Evolutionary conservation across 768 basidiomycete genomes (phyloP).

Genomic region (Hydnum rufescens): DNA sequence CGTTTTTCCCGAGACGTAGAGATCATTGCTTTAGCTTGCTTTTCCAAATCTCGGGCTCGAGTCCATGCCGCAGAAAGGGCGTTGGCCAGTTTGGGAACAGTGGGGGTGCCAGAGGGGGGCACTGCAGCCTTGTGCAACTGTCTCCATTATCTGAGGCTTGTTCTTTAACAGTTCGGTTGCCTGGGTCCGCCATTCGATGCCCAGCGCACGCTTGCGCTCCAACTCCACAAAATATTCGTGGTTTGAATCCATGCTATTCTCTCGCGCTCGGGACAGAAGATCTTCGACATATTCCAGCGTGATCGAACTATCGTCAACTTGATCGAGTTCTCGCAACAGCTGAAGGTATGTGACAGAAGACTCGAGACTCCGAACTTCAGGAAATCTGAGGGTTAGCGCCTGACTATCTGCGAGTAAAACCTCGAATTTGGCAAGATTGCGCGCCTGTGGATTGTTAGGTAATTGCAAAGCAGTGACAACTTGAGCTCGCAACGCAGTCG

Average conservation of each 20-base stretch:
- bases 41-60: conserved; percentile 63
- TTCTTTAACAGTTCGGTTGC: conserved; percentile 47
- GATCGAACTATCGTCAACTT: conserved; percentile 43
- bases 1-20: conserved; percentile 31
- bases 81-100: conserved; percentile 45
- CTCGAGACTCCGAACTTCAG: conserved; percentile 59
- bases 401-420: conserved; percentile 47
- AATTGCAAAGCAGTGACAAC: background rate
- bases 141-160: conserved; percentile 52
- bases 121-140: conserved; percentile 55
- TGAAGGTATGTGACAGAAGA: conserved; percentile 65
- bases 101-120: conserved; percentile 43
- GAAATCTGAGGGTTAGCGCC: conserved; percentile 64
- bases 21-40: conserved; percentile 55
- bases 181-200: conserved; percentile 57
- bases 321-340: conserved; percentile 55
- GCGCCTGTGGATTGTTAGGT: conserved; percentile 26
- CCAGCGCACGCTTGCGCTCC: conserved; percentile 41
- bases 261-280: conserved; percentile 46
- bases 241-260: conserved; percentile 42
- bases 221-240: conserved; percentile 47
- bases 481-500: conserved; percentile 13
- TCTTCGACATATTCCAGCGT: conserved; percentile 62
- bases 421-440: conserved; percentile 48
- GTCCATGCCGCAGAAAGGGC: conserved; percentile 41